Conservation (phyloP, 805 yeast species). For the Candida tibetensis region DNA sequence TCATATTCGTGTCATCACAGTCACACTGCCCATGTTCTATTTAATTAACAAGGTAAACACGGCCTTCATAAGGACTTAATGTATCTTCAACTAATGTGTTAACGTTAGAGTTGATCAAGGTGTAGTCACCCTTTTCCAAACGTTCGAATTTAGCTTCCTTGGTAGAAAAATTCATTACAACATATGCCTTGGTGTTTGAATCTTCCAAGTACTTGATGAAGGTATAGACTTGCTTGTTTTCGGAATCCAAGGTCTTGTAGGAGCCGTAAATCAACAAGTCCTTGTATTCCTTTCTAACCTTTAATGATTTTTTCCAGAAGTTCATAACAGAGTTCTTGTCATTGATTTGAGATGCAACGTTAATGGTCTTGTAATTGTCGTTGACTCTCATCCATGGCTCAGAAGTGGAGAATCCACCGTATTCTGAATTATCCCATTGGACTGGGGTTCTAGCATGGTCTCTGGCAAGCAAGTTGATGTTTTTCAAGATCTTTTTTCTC, state of each 20-base stretch:
- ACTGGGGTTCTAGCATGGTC: slow-evolving; percentile 56
- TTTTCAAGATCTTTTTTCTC: slow-evolving; percentile 26
- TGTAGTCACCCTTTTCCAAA: slow-evolving; percentile 9
- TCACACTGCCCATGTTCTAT: too few relatives aligned
- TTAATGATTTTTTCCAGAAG: slow-evolving; percentile 45
- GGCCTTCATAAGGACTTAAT: slow-evolving; percentile 13
- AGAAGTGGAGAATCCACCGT: slow-evolving; percentile 48
- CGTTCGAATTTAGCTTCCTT: slow-evolving; percentile 11
- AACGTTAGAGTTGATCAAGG: slow-evolving; percentile 9
- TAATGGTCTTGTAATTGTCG: slow-evolving; percentile 47
- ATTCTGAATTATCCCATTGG: slow-evolving; percentile 45
- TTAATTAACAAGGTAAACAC: slow-evolving; percentile 11
- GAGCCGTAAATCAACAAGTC: slow-evolving; percentile 48
- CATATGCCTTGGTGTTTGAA: slow-evolving; percentile 18
- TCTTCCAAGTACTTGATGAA: slow-evolving; percentile 36
- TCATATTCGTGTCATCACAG: too few relatives aligned
- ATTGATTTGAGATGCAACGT: slow-evolving; percentile 44
- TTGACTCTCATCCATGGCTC: slow-evolving; percentile 54
- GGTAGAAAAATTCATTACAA: slow-evolving; percentile 23
- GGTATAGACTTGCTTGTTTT: slow-evolving; percentile 39
- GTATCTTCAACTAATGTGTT: slow-evolving; percentile 5
- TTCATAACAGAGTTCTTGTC: slow-evolving; percentile 45
- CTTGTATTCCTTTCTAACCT: slow-evolving; percentile 42
- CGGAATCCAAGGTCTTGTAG: slow-evolving; percentile 43
- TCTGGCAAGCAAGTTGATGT: slow-evolving; percentile 42